Conservation (phyloP, 1,284 basidiomycete genomes). For the Rhodotorula glutinis region DNA sequence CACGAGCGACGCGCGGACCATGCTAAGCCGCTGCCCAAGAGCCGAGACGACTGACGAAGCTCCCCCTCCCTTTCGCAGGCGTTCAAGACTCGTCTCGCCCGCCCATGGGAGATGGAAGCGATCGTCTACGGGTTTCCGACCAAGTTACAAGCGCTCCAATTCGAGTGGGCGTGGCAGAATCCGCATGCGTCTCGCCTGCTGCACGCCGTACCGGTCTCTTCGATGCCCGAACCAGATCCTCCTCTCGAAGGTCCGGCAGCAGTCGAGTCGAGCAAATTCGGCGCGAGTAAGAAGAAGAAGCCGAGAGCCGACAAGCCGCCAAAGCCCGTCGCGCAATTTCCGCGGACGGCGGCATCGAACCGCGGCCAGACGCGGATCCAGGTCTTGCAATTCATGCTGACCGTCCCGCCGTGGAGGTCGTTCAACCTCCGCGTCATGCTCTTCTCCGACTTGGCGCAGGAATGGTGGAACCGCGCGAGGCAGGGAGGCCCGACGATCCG, state of each 20-base stretch:
- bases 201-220: conserved; percentile 20
- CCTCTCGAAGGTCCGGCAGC: background rate
- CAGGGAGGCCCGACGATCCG: conserved; percentile 19
- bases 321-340: conserved; percentile 37
- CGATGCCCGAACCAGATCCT: background rate
- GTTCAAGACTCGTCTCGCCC: conserved; percentile 62
- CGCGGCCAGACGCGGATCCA: conserved; percentile 44
- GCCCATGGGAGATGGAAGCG: conserved; percentile 88
- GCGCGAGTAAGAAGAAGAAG: background rate
- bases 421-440: conserved; percentile 29
- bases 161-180: conserved; percentile 92
- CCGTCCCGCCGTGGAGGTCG: conserved; percentile 33
- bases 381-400: conserved; percentile 42
- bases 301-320: background rate
- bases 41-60: background rate
- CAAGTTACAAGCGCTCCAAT: conserved; percentile 70
- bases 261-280: background rate
- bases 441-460: conserved; percentile 17
- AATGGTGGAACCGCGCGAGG: conserved; percentile 32
- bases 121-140: conserved; percentile 85
- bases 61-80: conserved; percentile 49
- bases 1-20: too few species aligned
- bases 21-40: too few species aligned
- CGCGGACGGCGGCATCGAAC: conserved; percentile 23
- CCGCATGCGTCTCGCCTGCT: conserved; percentile 54